Base-by-base conservation (phyloP, 768 basidiomycete genomes). In the Mycena venus region DNA sequence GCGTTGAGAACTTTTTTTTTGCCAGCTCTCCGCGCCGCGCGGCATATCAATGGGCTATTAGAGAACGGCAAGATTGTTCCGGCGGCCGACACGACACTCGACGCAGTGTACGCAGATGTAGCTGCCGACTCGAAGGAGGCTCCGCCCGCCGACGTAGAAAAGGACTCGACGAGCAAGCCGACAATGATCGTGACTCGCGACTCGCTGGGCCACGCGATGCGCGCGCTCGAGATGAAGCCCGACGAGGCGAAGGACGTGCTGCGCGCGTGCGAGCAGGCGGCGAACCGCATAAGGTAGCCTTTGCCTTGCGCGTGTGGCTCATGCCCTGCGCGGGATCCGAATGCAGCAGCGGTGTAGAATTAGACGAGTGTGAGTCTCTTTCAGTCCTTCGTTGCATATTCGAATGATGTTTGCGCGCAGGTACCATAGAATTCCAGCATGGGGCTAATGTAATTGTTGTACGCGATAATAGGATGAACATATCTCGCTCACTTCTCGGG, bases 21-120 rank as follows among this genome's bases (percentile, higher is more conserved):
- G 93, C 90, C 83, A 92, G 88, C 84, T 88, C 93, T 36, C 92
- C 95, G 11, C 85, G 90, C 78, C 92, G 95, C 83, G 84, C 75
- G 75, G 29, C 72, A 68, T 27, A 23, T 96, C 1, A 84, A 91
- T 76, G 85, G 84, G 31, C 88, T 96, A 59, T 79, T 95, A 51
- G 85, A 90, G 56, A 83, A 84, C 38, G 89, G 88, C 4, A 82
- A 87, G 36, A 90, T 96, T 58, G 84, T 89, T 14, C 91, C 94
- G 3, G 81, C 90, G 78, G 82, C 89, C 21, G 91, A 87, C 79
- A 73, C 83, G 61, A 83, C 84, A 25, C 88, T 96, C 27, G 92
- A 95, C 73, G 75, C 76, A 2, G 82, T 95, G 40, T 95, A 72
- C 31, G 34, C 69, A 21, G 34, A 47, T 17, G 19, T 60, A 2